Evolutionary conservation across 805 yeast species (phyloP).

Genomic region (Kodamaea kaohsiungensis): DNA sequence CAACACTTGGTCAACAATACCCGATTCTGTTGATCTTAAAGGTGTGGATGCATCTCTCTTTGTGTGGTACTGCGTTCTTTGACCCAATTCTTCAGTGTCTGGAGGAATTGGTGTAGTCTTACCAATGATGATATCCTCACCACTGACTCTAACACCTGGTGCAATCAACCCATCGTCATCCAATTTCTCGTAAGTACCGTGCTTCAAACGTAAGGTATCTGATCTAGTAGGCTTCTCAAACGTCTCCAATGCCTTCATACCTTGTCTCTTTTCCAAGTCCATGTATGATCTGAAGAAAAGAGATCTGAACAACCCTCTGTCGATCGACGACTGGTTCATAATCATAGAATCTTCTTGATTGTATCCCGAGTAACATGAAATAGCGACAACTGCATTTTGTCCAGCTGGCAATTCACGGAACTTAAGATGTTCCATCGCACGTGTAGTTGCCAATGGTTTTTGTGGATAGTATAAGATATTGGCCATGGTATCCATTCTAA

Average conservation of each 20-base stretch:
- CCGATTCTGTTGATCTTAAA: constrained; percentile 92
- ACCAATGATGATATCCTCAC: constrained; percentile 98
- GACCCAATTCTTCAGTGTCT: constrained; percentile 97
- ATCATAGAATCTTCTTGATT: constrained; percentile 99
- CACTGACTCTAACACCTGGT: constrained; percentile 98
- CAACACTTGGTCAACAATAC: constrained; percentile 97
- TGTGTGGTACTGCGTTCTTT: constrained; percentile 96
- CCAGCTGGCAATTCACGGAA: constrained; percentile 99
- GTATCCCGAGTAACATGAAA: constrained; percentile 97
- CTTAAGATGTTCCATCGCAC: constrained; percentile 96
- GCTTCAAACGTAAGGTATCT: constrained; percentile 92
- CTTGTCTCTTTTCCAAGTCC: constrained; percentile 98
- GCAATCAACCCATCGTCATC: constrained; percentile 98
- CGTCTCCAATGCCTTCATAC: constrained; percentile 97
- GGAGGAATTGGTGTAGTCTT: constrained; percentile 99
- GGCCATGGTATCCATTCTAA: constrained; percentile 99
- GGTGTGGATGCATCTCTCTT: constrained; percentile 99
- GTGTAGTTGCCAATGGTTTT: constrained; percentile 95
- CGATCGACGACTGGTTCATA: constrained; percentile 98
- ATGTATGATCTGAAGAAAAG: constrained; percentile 94
- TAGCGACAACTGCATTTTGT: constrained; percentile 97
- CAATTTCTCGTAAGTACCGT: constrained; percentile 96
- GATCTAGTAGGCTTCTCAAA: constrained; percentile 96
- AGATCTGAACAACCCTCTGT: constrained; percentile 93
- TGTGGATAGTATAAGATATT: constrained; percentile 96